Percentiles rank a stretch among this genome's conserved stretches.
These are phyloP conservation scores for Leccinellum luteum DNA, from an alignment of 768 basidiomycete genomes.

Conservation along the genomic window DNA sequence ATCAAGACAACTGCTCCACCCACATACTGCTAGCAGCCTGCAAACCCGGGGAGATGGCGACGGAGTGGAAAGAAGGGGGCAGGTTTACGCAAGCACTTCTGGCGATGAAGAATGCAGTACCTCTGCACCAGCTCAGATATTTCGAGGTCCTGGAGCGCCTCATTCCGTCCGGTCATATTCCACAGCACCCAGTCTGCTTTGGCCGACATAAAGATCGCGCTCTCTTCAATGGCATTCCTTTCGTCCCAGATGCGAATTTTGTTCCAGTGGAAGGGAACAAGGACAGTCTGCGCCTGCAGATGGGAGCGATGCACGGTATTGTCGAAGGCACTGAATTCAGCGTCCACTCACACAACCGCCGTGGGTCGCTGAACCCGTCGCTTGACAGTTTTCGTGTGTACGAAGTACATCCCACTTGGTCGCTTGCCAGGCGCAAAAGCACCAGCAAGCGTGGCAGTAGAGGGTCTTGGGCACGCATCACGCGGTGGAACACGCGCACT, in stretches of 20 bases:
- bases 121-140: conserved; percentile 56
- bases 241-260: conserved; percentile 47
- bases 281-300: conserved; percentile 46
- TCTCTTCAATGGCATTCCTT: conserved; percentile 57
- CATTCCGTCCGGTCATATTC: conserved; percentile 30
- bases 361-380: conserved; percentile 54
- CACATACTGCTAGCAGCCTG: conserved; percentile 62
- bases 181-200: conserved; percentile 49
- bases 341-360: conserved; percentile 59
- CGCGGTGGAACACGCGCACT: conserved; percentile 52
- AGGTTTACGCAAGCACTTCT: conserved; percentile 59
- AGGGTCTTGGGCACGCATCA: conserved; percentile 54
- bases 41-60: conserved; percentile 50
- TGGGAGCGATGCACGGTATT: conserved; percentile 62
- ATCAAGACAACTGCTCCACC: conserved; percentile 37
- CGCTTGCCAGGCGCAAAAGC: conserved; percentile 44
- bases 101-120: conserved; percentile 40
- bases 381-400: conserved; percentile 50
- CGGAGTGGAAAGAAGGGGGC: conserved; percentile 63
- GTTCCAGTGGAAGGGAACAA: conserved; percentile 43
- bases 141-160: conserved; percentile 46
- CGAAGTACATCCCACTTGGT: conserved; percentile 59
- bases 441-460: conserved; percentile 30
- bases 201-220: conserved; percentile 48
- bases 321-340: conserved; percentile 62